A percentile compares a stretch with the other conserved stretches of the same genome.
These are phyloP conservation scores for Basidioascus undulatus DNA, from an alignment of 768 basidiomycete species.

Conservation along the genomic window DNA sequence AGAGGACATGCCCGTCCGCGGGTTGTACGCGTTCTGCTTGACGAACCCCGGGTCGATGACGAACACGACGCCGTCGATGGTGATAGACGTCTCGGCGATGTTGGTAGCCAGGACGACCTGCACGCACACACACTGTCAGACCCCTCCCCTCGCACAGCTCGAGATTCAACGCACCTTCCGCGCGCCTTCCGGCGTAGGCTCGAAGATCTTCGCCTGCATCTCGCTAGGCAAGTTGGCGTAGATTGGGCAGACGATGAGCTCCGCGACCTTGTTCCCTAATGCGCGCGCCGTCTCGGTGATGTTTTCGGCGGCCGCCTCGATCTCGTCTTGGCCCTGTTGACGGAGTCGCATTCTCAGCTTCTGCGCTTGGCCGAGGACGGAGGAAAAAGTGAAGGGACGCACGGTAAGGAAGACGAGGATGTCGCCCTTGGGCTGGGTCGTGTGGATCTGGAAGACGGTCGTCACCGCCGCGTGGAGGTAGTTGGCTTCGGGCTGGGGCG, in stretches of 20 bases:
- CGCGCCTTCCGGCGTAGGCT: slow-evolving; percentile 88
- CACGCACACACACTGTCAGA: background rate
- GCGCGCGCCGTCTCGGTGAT: slow-evolving; percentile 84
- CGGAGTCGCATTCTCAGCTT: background rate
- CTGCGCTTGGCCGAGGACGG: background rate
- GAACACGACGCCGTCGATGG: slow-evolving; percentile 96
- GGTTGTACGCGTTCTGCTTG: slow-evolving; percentile 98
- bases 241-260: slow-evolving; percentile 87
- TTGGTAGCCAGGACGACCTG: slow-evolving; percentile 87
- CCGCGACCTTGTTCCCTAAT: slow-evolving; percentile 81
- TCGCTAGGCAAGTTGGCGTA: slow-evolving; percentile 98
- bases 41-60: slow-evolving; percentile 99
- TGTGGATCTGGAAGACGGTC: slow-evolving; percentile 96
- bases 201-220: slow-evolving; percentile 98
- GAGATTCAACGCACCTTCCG: slow-evolving; percentile 32
- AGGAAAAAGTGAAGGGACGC: slow-evolving; percentile 16
- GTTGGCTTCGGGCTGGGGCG: slow-evolving; percentile 96
- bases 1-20: slow-evolving; percentile 93
- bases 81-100: slow-evolving; percentile 98
- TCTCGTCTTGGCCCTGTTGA: slow-evolving; percentile 88
- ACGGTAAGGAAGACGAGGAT: slow-evolving; percentile 93
- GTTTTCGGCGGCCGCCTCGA: slow-evolving; percentile 90
- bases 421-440: slow-evolving; percentile 91
- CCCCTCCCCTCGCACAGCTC: background rate
- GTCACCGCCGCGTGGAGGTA: slow-evolving; percentile 97